Conservation (phyloP, 2,329 filamentous ascomycete genomes). For the Fusarium sambucinum region DNA sequence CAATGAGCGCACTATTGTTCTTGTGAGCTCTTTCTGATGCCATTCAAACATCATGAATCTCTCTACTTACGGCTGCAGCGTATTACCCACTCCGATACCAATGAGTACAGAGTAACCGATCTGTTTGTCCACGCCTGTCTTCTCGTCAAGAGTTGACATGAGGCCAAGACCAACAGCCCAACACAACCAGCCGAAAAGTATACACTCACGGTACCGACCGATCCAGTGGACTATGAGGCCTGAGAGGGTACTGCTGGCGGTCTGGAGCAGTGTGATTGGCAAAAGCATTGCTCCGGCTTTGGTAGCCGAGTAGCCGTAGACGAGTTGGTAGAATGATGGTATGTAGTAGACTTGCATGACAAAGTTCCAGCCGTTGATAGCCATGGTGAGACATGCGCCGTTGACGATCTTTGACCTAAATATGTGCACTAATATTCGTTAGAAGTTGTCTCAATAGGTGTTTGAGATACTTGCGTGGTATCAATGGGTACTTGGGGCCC, state of each 20-base stretch:
- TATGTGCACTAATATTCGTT: conserved; percentile 58
- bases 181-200: conserved; percentile 64
- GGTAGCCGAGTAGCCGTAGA: conserved; percentile 58
- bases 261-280: conserved; percentile 59
- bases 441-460: rapidly evolving
- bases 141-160: conserved; percentile 63
- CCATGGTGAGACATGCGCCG: conserved; percentile 67
- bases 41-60: not conserved
- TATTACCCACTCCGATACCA: conserved; percentile 64
- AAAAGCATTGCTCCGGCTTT: conserved; percentile 58
- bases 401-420: conserved; percentile 66
- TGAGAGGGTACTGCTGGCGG: conserved; percentile 61
- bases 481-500: conserved; percentile 61
- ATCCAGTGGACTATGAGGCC: conserved; percentile 66
- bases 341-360: conserved; percentile 66
- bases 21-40: not conserved
- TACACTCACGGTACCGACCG: conserved; percentile 65
- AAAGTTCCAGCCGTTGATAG: conserved; percentile 71
- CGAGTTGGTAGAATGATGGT: conserved; percentile 61
- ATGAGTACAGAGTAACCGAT: conserved; percentile 67
- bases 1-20: conserved; percentile 57
- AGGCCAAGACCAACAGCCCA: conserved; percentile 66
- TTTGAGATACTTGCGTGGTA: conserved; percentile 53
- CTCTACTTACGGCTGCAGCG: conserved; percentile 59
- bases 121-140: conserved; percentile 63